These are phyloP conservation scores for Phytomonas serpens DNA, from an alignment of 208 protist species.

Conservation along the genomic window DNA sequence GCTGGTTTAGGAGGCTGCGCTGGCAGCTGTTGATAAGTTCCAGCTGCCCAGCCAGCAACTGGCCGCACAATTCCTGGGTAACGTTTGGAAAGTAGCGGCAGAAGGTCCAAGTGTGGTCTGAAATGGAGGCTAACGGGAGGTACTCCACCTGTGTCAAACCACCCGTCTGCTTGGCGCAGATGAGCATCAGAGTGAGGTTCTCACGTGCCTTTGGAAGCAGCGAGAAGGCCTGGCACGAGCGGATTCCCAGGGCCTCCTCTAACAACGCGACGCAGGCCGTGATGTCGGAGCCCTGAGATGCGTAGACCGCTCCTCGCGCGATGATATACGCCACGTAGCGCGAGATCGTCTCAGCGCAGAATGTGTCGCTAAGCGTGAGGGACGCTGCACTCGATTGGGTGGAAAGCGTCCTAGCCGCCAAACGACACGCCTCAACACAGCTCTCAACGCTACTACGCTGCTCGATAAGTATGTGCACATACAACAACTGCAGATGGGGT, in stretches of 20 bases:
- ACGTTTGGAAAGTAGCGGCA: conserved; percentile 17
- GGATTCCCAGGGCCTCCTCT: conserved; percentile 15
- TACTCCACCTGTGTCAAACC: conserved; percentile 18
- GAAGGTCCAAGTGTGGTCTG: conserved; percentile 41
- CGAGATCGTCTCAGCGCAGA: conserved; percentile 27
- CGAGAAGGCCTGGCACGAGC: conserved; percentile 20
- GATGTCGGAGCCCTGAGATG: conserved; percentile 18
- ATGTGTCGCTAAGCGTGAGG: conserved; percentile 18
- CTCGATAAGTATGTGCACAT: conserved; percentile 25
- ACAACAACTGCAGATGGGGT: conserved; percentile 44
- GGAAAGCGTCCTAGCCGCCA: conserved; percentile 33
- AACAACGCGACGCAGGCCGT: conserved; percentile 17
- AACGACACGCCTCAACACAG: conserved; percentile 31
- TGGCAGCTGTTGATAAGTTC: conserved; percentile 23
- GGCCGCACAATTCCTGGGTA: conserved; percentile 21
- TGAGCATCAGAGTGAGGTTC: conserved; percentile 54
- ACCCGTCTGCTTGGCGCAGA: conserved; percentile 30
- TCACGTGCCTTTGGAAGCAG: conserved; percentile 57
- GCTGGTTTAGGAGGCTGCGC: conserved; percentile 17
- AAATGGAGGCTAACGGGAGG: conserved; percentile 60
- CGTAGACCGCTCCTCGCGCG: conserved; percentile 27
- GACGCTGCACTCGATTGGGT: conserved; percentile 31
- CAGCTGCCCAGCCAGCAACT: conserved; percentile 31
- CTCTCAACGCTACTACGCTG: neutral
- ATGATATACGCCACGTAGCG: conserved; percentile 64